Base-by-base conservation (phyloP, 2,329 filamentous ascomycete genomes). In the Alternaria sp. region DNA sequence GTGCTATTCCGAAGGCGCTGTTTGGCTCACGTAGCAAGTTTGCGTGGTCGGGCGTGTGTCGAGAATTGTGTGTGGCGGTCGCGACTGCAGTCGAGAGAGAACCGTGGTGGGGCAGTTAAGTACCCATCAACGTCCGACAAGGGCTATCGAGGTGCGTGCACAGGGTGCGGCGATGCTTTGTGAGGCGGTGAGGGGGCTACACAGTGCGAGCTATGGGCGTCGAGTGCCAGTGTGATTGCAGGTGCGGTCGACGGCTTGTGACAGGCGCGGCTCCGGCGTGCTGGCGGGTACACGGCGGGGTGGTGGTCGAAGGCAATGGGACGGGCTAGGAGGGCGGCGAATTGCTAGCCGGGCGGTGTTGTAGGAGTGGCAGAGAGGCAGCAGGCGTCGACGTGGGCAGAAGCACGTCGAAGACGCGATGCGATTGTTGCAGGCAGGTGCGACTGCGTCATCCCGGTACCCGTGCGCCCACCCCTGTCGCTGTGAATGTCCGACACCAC, bases 321-420 rank as follows among this genome's bases (percentile, higher is more conserved):
- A 37, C n/a, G 18, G 28, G 59, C 18, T 28, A 14, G 12, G 20
- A 60, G 51, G 28, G 37, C 14, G 50, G 50, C 51, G 37, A 53
- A 53, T 46, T 41, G 20, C 61, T 55, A 37, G 44, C 21, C 45
- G 6, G 15, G 50, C 47, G 12, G 56, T 30, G 30, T 6, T 55
- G 57, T 44, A 44, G 49, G 47, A n/a, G 55, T 18, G 47, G 15
- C 28, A 18, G 30, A 50, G 26, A 63, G 57, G 53, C 62, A 68
- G 57, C 46, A 53, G 60, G 57, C 33, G 63, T 65, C 65, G 69
- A 71, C 50, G 60, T 62, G 43, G 59, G 51, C 60, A 60, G 70
- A 75, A 73, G 58, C 65, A 58, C 54, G 69, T 69, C 67, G 71
- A 74, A 71, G 67, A 68, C 64, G 65, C 70, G 68, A 45, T 63